phyloP scores from a whole-genome alignment of 768 basidiomycete genomes.

The Sporobolomyces pararoseus region DNA sequence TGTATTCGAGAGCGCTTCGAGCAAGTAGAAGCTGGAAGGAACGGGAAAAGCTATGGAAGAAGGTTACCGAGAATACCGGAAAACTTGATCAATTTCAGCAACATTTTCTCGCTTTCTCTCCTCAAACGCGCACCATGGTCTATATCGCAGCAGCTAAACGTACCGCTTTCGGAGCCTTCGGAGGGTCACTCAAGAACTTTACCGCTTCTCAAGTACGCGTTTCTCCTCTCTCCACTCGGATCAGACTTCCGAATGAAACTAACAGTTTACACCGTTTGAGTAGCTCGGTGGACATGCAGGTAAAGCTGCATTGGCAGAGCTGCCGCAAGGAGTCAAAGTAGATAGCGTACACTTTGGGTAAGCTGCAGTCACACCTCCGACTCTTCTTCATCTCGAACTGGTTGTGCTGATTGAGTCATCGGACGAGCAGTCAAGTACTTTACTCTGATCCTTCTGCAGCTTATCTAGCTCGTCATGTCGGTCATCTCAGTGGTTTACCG shows the following conservation, averaged over 20 bases:
- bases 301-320: slow-evolving; percentile 50
- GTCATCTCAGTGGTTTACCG: slow-evolving; percentile 49
- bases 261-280: too few relatives aligned
- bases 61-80: background rate
- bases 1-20: too few relatives aligned
- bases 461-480: slow-evolving; percentile 52
- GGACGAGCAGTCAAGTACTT: slow-evolving; percentile 49
- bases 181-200: slow-evolving; percentile 46
- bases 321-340: slow-evolving; percentile 49
- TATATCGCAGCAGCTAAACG: slow-evolving; percentile 46
- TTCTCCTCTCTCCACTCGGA: too few relatives aligned
- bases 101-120: background rate
- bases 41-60: too few relatives aligned
- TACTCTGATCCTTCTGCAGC: slow-evolving; percentile 51
- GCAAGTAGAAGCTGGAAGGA: too few relatives aligned
- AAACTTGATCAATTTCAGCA: background rate
- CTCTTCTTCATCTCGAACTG: background rate
- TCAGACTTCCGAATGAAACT: too few relatives aligned
- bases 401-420: background rate
- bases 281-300: slow-evolving; percentile 51
- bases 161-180: slow-evolving; percentile 52
- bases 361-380: slow-evolving; percentile 20
- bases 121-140: slow-evolving; percentile 7
- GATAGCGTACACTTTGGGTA: slow-evolving; percentile 53
- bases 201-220: slow-evolving; percentile 31